Evolutionary conservation across 805 yeast species (phyloP), one percentile per base, ranked within the genome.

Genomic region (Wickerhamomyces sydowiorum): DNA sequence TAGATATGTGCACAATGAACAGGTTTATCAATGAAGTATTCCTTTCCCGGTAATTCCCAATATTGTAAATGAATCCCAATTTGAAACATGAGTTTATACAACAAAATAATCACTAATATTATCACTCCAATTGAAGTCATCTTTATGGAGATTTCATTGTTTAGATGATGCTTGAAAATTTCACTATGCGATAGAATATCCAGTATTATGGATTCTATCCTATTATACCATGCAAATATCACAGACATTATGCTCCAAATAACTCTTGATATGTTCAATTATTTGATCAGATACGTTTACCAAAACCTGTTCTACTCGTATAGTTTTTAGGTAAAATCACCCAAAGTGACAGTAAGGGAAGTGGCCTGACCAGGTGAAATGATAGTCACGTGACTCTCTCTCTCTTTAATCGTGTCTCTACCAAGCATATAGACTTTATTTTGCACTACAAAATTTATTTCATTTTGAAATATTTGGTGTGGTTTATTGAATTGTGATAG

Each of bases 1-100:
- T 78, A 78, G 1, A 83, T 67, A 59, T 84, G 88, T 1, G 93
- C 89, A 62, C 89, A 84, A 57, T 83, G 91, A 7, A 81, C 80
- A 0, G 91, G 93, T 21, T 77, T 73, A 36, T 83, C 85, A n/a
- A 72, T 70, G 56, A 83, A 83, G 21, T 78, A 75, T 41, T 81
- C 84, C 49, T 76, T 72, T 14, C 77, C 77, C 24, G 73, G 73
- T 47, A 72, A 64, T 23, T 72, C 72, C 80, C 79, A 74, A 5
- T 65, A 45, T 1, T 60, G 60, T 7, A 70, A 51, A 44, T 60
- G 59, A 3, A 72, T 62, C 1, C 78, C 79, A 23, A 65, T 44
- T 61, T 70, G 63, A 54, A 71, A 70, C 13, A 70, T 46, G 1
- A 56, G 44, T 41, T 74, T 75, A 48, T 72, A 73, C 27, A 36